These are phyloP conservation scores for Fusarium sp. DNA, from an alignment of 2,329 filamentous ascomycete genomes.

Conservation along the genomic window DNA sequence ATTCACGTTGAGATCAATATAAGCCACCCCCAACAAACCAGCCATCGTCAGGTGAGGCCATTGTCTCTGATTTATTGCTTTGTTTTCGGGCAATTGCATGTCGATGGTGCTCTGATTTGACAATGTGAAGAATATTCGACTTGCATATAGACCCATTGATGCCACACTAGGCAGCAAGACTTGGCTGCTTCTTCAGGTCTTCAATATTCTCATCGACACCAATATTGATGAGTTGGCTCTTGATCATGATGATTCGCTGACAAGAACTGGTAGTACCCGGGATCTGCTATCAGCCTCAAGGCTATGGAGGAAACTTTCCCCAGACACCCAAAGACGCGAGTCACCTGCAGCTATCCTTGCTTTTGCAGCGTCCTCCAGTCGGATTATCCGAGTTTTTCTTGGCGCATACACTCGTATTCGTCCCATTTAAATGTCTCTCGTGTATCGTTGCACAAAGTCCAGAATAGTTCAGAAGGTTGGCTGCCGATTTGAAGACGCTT, in stretches of 20 bases:
- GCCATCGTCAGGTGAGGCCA: conserved; percentile 17
- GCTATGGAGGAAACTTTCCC: background rate
- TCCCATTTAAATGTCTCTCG: conserved; percentile 7
- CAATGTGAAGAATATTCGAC: background rate
- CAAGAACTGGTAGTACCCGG: no score
- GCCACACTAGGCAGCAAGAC: background rate
- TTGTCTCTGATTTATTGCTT: conserved; percentile 23
- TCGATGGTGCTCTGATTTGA: background rate
- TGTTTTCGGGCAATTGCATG: background rate
- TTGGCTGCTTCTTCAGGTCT: background rate
- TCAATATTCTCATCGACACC: background rate
- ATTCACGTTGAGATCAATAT: conserved; percentile 8
- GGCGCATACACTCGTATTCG: conserved; percentile 35
- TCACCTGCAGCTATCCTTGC: conserved; percentile 1
- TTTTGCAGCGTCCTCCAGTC: conserved; percentile 9
- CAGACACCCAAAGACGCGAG: background rate
- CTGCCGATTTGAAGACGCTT: conserved; percentile 10
- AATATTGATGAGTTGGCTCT: background rate
- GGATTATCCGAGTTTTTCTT: conserved; percentile 12
- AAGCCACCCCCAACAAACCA: conserved; percentile 6
- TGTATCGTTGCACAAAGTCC: conserved; percentile 11
- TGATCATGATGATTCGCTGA: background rate
- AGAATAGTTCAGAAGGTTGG: background rate
- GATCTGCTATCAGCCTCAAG: background rate
- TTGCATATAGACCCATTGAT: background rate